Conservation (phyloP, 2,329 filamentous ascomycete species). For the Chalara sp. region DNA sequence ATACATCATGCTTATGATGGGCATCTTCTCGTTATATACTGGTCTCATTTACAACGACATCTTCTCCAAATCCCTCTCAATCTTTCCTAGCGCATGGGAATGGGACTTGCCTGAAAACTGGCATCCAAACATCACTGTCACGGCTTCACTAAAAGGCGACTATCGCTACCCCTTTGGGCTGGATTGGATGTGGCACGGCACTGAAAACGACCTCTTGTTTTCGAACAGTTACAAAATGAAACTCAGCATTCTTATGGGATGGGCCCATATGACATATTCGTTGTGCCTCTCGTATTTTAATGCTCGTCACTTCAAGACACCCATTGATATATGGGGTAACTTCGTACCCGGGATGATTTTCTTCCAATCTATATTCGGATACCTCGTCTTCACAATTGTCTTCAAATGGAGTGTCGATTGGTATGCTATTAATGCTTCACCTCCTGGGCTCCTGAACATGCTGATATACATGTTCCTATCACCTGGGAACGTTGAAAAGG, state of each 20-base stretch:
- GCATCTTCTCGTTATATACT: conserved; percentile 92
- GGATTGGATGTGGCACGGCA: conserved; percentile 94
- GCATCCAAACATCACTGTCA: conserved; percentile 55
- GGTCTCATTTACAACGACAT: conserved; percentile 96
- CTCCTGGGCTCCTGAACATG: conserved; percentile 94
- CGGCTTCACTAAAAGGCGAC: conserved; percentile 56
- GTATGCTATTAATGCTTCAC: conserved; percentile 54
- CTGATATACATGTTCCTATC: conserved; percentile 99
- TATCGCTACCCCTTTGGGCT: conserved; percentile 94
- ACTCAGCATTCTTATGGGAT: conserved; percentile 94
- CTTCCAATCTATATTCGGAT: conserved; percentile 98
- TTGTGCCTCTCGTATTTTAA: conserved; percentile 90
- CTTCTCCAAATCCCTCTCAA: conserved; percentile 86
- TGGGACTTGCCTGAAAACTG: conserved; percentile 58
- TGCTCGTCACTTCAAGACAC: conserved; percentile 87
- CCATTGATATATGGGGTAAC: conserved; percentile 95
- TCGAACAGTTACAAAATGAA: conserved; percentile 99
- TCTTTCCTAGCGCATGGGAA: conserved; percentile 87
- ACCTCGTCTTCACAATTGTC: conserved; percentile 86
- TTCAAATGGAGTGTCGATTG: conserved; percentile 98
- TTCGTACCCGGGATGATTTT: conserved; percentile 99
- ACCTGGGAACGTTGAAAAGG: conserved; percentile 60
- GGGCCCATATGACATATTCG: conserved; percentile 98
- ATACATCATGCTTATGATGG: conserved; percentile 98
- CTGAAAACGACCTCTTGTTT: conserved; percentile 92